Percentiles rank a stretch among this genome's conserved stretches.
These are phyloP conservation scores for Atkinsonella texensis DNA, from an alignment of 2,329 filamentous ascomycete species.

Conservation along the genomic window DNA sequence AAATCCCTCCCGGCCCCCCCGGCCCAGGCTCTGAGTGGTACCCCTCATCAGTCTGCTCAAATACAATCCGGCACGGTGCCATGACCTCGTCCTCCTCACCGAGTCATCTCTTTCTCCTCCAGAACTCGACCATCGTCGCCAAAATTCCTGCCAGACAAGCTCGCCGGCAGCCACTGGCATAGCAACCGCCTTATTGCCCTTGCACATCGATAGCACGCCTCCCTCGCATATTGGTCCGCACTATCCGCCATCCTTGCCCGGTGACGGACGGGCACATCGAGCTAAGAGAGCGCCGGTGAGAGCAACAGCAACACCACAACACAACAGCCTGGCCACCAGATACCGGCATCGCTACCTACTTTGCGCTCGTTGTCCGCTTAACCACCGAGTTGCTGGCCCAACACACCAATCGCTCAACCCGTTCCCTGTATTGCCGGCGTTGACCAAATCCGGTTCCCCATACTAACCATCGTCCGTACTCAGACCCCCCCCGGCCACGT, in stretches of 20 bases:
- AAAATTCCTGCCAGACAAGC: slow-evolving; percentile 2
- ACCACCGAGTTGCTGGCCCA: neutral
- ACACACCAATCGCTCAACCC: slow-evolving; percentile 2
- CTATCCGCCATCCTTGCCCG: slow-evolving; percentile 12
- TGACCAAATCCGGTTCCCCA: slow-evolving; percentile 4
- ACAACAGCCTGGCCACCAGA: neutral
- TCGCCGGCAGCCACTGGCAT: slow-evolving; percentile 9
- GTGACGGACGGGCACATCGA: slow-evolving; percentile 4
- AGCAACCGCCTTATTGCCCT: slow-evolving; percentile 7
- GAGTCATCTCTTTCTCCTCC: slow-evolving; percentile 26
- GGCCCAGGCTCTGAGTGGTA: slow-evolving; percentile 12
- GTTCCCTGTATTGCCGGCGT: slow-evolving; percentile 1
- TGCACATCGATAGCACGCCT: slow-evolving; percentile 13
- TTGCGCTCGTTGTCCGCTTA: neutral
- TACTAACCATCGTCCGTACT: slow-evolving; percentile 13
- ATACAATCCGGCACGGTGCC: slow-evolving; percentile 29
- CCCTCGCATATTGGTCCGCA: slow-evolving; percentile 12
- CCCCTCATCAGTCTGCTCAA: slow-evolving; percentile 27
- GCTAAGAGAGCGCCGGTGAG: neutral
- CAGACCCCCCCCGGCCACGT: slow-evolving; percentile 11
- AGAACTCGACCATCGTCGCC: slow-evolving; percentile 24
- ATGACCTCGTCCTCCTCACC: slow-evolving; percentile 26
- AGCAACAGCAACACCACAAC: neutral
- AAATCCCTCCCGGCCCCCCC: neutral
- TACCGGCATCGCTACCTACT: neutral